These are phyloP conservation scores for Monosporascus sp. DNA, from an alignment of 2,329 filamentous ascomycete species.

Conservation along the genomic window DNA sequence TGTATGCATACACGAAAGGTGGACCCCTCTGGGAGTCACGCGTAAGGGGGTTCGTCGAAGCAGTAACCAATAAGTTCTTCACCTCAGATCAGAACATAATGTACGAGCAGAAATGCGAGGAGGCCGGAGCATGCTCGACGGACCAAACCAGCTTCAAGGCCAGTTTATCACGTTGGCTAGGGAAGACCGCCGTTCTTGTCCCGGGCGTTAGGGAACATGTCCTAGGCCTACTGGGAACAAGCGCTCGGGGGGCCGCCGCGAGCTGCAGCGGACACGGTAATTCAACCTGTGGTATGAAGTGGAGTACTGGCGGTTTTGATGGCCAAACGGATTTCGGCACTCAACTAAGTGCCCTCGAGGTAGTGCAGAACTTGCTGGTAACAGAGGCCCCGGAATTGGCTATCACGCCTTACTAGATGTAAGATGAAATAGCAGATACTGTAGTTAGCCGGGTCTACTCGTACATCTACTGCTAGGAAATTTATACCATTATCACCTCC, in stretches of 20 bases:
- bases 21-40: slow-evolving; percentile 27
- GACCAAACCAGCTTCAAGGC: slow-evolving; percentile 31
- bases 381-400: slow-evolving; percentile 11
- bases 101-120: slow-evolving; percentile 34
- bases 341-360: slow-evolving; percentile 30
- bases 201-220: slow-evolving; percentile 25
- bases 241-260: slow-evolving; percentile 26
- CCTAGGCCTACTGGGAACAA: slow-evolving; percentile 22
- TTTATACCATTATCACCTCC: too few species aligned
- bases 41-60: slow-evolving; percentile 27
- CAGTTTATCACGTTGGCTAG: slow-evolving; percentile 24
- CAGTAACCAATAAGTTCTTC: slow-evolving; percentile 22
- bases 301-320: slow-evolving; percentile 28
- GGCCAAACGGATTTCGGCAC: slow-evolving; percentile 29
- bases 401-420: slow-evolving; percentile 3
- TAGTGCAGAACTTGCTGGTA: slow-evolving; percentile 24
- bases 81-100: slow-evolving; percentile 23
- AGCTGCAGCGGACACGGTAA: slow-evolving; percentile 25
- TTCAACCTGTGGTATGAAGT: slow-evolving; percentile 27
- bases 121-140: slow-evolving; percentile 30
- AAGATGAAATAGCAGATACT: too few species aligned
- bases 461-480: too few species aligned
- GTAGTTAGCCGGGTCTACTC: too few species aligned
- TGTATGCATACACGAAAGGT: slow-evolving; percentile 35
- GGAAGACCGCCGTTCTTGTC: slow-evolving; percentile 27